A percentile compares a stretch with the other conserved stretches of the same genome.
Evolutionary conservation across 192 early-diverging fungal species (phyloP).

Genomic region (Rhizophagus clarus): DNA sequence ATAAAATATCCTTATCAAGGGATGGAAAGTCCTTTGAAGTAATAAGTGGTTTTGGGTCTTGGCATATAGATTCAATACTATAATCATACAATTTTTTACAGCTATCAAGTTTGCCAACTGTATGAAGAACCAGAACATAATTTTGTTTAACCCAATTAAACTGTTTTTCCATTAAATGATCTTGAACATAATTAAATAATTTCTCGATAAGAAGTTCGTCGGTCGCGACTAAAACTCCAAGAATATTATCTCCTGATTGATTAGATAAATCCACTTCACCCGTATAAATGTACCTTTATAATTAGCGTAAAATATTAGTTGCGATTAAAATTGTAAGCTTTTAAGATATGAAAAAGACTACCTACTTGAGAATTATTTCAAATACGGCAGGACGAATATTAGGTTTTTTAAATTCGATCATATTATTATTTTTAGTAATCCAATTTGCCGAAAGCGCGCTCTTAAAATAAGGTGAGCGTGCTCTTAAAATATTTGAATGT

Average conservation of each 20-base stretch:
- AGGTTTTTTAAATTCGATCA: too few relatives aligned
- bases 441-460: too few relatives aligned
- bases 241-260: neutral
- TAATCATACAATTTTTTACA: slow-evolving; percentile 9
- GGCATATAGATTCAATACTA: slow-evolving; percentile 13
- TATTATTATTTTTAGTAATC: too few relatives aligned
- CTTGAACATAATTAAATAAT: slow-evolving; percentile 18
- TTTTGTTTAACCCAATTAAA: neutral
- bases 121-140: slow-evolving; percentile 3
- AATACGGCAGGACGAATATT: too few relatives aligned
- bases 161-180: slow-evolving; percentile 22
- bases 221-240: slow-evolving; percentile 5
- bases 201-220: slow-evolving; percentile 9
- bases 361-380: too few relatives aligned
- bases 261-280: slow-evolving; percentile 13
- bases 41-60: slow-evolving; percentile 14
- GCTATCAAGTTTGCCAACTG: neutral
- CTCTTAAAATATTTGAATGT: too few relatives aligned
- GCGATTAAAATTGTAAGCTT: too few relatives aligned
- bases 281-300: slow-evolving; percentile 11
- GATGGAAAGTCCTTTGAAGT: neutral
- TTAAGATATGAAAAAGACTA: too few relatives aligned
- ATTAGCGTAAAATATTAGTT: too few relatives aligned
- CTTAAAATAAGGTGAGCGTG: too few relatives aligned
- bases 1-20: too few relatives aligned